Evolutionary conservation across 2,329 filamentous ascomycete genomes (phyloP).

Genomic region (Lecanicillium sp.): DNA sequence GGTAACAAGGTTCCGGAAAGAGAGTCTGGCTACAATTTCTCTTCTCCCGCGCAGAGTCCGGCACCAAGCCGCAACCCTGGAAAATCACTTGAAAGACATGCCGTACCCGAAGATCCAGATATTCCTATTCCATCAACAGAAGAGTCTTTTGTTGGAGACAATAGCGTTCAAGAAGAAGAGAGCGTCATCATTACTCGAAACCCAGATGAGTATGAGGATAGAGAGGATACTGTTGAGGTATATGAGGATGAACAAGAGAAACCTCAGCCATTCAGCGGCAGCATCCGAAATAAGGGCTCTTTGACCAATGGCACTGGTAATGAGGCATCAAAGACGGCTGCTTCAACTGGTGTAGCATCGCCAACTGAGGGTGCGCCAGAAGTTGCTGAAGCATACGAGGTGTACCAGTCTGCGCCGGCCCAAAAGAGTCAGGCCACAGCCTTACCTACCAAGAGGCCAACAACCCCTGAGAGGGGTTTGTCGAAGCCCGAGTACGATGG

Average conservation of each 20-base stretch:
- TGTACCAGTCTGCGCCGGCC: slow-evolving; percentile 3
- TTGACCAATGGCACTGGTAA: too few relatives aligned
- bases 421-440: slow-evolving; percentile 7
- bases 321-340: too few relatives aligned
- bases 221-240: slow-evolving; percentile 55
- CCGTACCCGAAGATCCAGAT: slow-evolving; percentile 67
- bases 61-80: slow-evolving; percentile 43
- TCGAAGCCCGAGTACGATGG: slow-evolving; percentile 58
- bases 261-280: too few relatives aligned
- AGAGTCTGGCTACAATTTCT: slow-evolving; percentile 56
- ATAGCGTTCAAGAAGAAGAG: slow-evolving; percentile 41
- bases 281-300: too few relatives aligned
- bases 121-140: slow-evolving; percentile 85
- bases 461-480: slow-evolving; percentile 39
- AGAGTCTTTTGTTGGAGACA: slow-evolving; percentile 51
- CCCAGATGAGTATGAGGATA: slow-evolving; percentile 47
- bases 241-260: slow-evolving; percentile 35
- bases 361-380: too few relatives aligned
- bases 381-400: too few relatives aligned
- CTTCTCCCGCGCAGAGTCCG: slow-evolving; percentile 50
- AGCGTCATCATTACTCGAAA: slow-evolving; percentile 62
- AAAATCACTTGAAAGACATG: slow-evolving; percentile 42
- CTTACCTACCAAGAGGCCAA: slow-evolving; percentile 26
- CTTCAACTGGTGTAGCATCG: too few relatives aligned
- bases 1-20: slow-evolving; percentile 47